Conservation (phyloP, 257 asterid genomes). For the Lantana camara region DNA sequence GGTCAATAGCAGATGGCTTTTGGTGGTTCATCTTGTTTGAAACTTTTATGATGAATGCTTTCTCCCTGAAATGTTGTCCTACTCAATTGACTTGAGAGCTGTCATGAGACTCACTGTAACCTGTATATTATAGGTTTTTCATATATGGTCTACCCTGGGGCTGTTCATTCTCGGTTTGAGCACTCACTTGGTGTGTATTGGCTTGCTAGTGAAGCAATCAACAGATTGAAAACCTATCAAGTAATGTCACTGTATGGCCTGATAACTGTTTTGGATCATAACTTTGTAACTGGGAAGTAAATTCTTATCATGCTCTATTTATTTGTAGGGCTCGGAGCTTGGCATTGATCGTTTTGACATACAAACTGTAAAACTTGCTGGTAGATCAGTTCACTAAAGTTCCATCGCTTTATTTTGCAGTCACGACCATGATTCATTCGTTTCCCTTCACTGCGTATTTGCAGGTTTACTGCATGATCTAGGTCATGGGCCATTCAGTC, state of each 20-base stretch:
- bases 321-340: conserved; percentile 90
- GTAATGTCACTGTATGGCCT: conserved; percentile 41
- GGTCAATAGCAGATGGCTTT: conserved; percentile 16
- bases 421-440: conserved; percentile 19
- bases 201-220: conserved; percentile 83
- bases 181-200: conserved; percentile 93
- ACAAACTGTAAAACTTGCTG: conserved; percentile 83
- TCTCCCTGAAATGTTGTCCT: conserved; percentile 5
- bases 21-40: conserved; percentile 17
- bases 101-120: conserved; percentile 24
- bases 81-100: conserved; percentile 6
- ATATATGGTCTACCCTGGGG: conserved; percentile 91
- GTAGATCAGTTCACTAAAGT: conserved; percentile 35
- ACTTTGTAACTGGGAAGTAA: conserved; percentile 17
- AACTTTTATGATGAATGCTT: conserved; percentile 11
- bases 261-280: conserved; percentile 24
- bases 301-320: conserved; percentile 34
- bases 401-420: conserved; percentile 20
- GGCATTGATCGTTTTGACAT: conserved; percentile 64
- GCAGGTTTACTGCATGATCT: conserved; percentile 91
- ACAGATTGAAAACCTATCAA: conserved; percentile 65
- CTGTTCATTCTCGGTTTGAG: conserved; percentile 94
- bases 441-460: conserved; percentile 32
- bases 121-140: conserved; percentile 57
- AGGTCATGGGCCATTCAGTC: conserved; percentile 98